Evolutionary conservation across 345 rosid genomes (phyloP), one percentile per base, ranked within the genome.

Genomic region (Sapria himalayana): DNA sequence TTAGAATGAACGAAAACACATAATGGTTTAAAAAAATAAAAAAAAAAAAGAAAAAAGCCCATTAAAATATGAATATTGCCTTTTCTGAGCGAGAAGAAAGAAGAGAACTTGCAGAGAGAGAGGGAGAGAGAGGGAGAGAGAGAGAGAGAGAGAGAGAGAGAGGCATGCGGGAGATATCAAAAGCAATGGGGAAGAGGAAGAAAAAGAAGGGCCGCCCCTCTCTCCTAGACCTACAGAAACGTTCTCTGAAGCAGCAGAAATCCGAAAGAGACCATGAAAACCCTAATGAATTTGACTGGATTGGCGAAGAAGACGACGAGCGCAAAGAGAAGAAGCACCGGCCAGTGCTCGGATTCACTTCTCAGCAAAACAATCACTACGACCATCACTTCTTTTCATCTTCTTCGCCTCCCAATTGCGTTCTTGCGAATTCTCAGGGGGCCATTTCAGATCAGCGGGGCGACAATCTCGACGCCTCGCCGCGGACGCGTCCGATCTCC

Each of bases 181-280:
- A 58, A 29, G 61, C 69, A 57, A 61, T 63, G 79, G 61, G 61
- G 64, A 71, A 55, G 73, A 75, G 66, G 94, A 78, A 60, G 92
- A 85, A 75, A 80, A 86, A 86, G 58, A 86, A 86, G 69, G 97
- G 97, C 15, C 75, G 97, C 32, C 97, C 97, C 1, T 81, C 97
- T 48, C 85, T 86, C 7, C 50, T 86, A 37, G 97, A 86, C 72
- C 73, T 86, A 34, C 89, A 86, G 49, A 81, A 73, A 45, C 97
- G 97, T 47, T 70, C 79, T 54, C 67, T 86, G 50, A 86, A 76
- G 55, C 76, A 70, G 31, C 73, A 77, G 27, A 81, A 74, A 21
- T n/a, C n/a, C 63, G 44, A 38, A 55, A 64, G 22, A 55, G 58
- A 3, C 57, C 52, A 49, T 5, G 29, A 42, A 58, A 74, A 68